A percentile compares a stretch with the other conserved stretches of the same genome.
phyloP scores from a whole-genome alignment of 2,329 filamentous ascomycete genomes.

The Cordyceps tenuipes region DNA sequence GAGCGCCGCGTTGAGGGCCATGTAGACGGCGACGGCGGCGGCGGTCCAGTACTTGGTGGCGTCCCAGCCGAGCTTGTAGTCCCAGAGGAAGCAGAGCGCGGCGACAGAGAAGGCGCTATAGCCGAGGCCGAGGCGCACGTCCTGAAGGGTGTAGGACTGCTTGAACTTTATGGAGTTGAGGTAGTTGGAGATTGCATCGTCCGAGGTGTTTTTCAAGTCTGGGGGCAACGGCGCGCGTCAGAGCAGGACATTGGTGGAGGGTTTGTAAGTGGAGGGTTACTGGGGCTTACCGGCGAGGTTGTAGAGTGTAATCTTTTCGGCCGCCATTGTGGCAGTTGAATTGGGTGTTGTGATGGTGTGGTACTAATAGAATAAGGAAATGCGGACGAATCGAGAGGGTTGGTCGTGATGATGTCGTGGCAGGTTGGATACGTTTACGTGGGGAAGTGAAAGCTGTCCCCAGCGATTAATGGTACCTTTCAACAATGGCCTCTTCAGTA shows the following conservation, averaged over 20 bases:
- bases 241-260: not conserved
- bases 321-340: slow-evolving; percentile 26
- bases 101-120: slow-evolving; percentile 75
- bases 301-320: slow-evolving; percentile 56
- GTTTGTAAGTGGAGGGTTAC: not conserved
- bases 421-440: slow-evolving; percentile 11
- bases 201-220: slow-evolving; percentile 96
- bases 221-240: slow-evolving; percentile 8
- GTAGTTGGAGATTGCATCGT: slow-evolving; percentile 91
- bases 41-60: slow-evolving; percentile 73
- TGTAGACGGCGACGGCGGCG: slow-evolving; percentile 71
- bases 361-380: too few species aligned
- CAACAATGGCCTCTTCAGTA: too few species aligned
- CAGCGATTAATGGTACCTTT: too few species aligned
- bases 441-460: slow-evolving; percentile 13
- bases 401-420: not conserved
- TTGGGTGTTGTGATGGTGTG: not conserved
- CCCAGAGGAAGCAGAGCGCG: slow-evolving; percentile 77
- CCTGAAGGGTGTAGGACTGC: slow-evolving; percentile 71
- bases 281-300: slow-evolving; percentile 50
- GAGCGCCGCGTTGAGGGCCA: slow-evolving; percentile 66
- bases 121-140: slow-evolving; percentile 75
- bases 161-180: slow-evolving; percentile 79
- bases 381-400: not conserved
- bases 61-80: slow-evolving; percentile 88